phyloP scores from a whole-genome alignment of 306 rosid genomes.

The Ochetophila trinervis region DNA sequence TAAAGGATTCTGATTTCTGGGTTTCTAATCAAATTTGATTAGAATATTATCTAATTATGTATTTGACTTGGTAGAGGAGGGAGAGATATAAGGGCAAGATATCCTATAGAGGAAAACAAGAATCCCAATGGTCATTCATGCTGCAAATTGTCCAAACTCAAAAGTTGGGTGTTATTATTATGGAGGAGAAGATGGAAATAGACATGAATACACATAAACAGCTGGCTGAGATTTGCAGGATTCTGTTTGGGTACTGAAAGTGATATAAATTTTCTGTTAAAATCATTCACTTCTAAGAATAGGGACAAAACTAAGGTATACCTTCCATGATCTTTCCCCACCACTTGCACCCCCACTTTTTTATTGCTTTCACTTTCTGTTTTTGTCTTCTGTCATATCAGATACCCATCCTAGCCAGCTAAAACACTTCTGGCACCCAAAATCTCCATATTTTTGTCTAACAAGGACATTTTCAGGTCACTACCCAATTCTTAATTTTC shows the following conservation, averaged over 20 bases:
- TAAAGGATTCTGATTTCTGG: too few relatives aligned
- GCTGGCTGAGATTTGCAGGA: constrained; percentile 29
- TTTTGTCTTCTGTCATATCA: constrained; percentile 23
- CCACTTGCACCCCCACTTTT: constrained; percentile 22
- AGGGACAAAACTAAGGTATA: constrained; percentile 1
- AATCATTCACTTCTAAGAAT: constrained; percentile 6
- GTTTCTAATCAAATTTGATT: too few relatives aligned
- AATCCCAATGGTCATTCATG: too few relatives aligned
- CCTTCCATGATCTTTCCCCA: background rate
- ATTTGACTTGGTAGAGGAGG: too few relatives aligned
- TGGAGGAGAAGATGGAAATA: too few relatives aligned
- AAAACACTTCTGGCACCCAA: constrained; percentile 39
- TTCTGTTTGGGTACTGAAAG: background rate
- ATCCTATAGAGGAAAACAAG: too few relatives aligned
- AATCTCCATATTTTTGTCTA: background rate
- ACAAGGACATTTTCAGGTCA: constrained; percentile 23
- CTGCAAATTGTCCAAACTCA: too few relatives aligned
- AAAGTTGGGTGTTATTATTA: too few relatives aligned
- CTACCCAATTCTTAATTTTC: background rate
- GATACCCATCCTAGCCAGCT: constrained; percentile 51
- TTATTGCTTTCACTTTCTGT: constrained; percentile 22
- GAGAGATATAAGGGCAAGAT: too few relatives aligned
- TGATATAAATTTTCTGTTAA: background rate
- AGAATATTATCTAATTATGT: too few relatives aligned
- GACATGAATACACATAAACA: constrained; percentile 6